Conservation (phyloP, 148 eudicot genomes). For the Cornus florida region DNA sequence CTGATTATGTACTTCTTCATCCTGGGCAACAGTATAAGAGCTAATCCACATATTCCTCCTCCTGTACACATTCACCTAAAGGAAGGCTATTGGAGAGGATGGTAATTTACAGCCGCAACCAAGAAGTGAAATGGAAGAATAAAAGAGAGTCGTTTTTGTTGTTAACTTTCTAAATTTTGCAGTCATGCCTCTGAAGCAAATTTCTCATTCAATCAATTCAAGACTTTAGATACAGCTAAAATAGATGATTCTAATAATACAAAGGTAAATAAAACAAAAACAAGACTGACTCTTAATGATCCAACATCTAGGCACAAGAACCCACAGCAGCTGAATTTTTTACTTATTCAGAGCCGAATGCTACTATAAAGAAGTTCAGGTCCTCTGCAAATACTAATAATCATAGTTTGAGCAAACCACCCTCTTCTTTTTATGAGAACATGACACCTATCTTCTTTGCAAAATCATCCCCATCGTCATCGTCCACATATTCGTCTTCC, state of each 20-base stretch:
- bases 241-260: constrained; percentile 8
- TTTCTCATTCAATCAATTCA: constrained; percentile 13
- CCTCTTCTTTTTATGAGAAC: constrained; percentile 28
- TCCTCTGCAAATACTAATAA: constrained; percentile 9
- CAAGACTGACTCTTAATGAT: background rate
- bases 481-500: constrained; percentile 57
- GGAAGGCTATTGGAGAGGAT: no score
- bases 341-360: background rate
- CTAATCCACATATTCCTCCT: no score
- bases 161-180: no score
- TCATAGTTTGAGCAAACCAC: background rate
- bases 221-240: constrained; percentile 15
- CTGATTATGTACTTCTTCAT: no score
- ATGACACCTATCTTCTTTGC: constrained; percentile 86
- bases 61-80: no score
- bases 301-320: constrained; percentile 7
- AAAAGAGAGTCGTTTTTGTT: no score
- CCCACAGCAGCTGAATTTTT: constrained; percentile 14
- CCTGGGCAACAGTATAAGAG: no score
- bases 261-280: background rate
- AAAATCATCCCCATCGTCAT: constrained; percentile 80
- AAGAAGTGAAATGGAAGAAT: no score
- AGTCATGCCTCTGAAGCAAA: background rate
- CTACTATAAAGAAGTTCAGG: background rate
- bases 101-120: no score